These are phyloP conservation scores for Tricholoma bakamatsutake DNA, from an alignment of 768 basidiomycete genomes.

Conservation along the genomic window DNA sequence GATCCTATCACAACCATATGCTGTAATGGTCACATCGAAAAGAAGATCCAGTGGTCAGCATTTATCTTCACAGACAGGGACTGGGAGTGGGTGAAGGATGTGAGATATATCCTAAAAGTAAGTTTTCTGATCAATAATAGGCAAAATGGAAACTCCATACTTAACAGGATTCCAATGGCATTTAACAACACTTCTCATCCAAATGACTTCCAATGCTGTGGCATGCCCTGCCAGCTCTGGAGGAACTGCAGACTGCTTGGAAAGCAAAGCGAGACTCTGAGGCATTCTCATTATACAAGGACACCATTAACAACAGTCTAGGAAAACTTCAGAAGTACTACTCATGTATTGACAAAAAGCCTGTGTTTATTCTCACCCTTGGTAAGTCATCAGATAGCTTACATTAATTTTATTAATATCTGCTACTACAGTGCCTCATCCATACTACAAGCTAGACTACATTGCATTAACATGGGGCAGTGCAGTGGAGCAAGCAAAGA, in stretches of 20 bases:
- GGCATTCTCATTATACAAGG: slow-evolving; percentile 12
- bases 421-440: slow-evolving; percentile 15
- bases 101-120: slow-evolving; percentile 6
- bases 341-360: slow-evolving; percentile 13
- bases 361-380: slow-evolving; percentile 17
- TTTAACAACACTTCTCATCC: background rate
- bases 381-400: background rate
- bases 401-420: background rate
- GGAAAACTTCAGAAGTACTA: slow-evolving; percentile 21
- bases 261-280: slow-evolving; percentile 3
- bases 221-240: background rate
- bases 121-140: background rate
- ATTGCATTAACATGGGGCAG: slow-evolving; percentile 22
- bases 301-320: slow-evolving; percentile 15
- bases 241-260: background rate
- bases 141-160: background rate
- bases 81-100: slow-evolving; percentile 6
- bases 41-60: slow-evolving; percentile 11
- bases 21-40: background rate
- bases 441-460: slow-evolving; percentile 25
- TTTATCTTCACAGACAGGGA: slow-evolving; percentile 6
- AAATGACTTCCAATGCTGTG: background rate
- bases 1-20: slow-evolving; percentile 9
- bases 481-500: slow-evolving; percentile 15
- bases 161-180: background rate